Evolutionary conservation across 345 rosid species (phyloP).

Genomic region (Abelmoschus esculentus): DNA sequence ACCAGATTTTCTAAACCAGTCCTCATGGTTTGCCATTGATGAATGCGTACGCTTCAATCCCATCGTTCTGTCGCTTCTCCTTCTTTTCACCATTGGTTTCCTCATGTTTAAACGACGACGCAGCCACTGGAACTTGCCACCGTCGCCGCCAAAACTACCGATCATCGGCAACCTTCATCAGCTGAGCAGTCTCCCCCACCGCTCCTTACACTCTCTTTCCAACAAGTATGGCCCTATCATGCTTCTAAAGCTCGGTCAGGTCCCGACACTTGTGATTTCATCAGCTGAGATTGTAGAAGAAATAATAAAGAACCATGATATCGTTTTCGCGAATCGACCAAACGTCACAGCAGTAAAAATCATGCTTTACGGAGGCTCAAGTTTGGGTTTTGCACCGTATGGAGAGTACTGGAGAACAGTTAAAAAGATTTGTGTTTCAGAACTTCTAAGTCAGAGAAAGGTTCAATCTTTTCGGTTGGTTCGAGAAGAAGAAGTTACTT

Average conservation of each 20-base stretch:
- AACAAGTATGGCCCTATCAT: conserved; percentile 2
- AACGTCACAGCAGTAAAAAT: background rate
- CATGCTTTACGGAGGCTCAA: background rate
- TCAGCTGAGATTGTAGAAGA: background rate
- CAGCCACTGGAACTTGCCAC: too few relatives aligned
- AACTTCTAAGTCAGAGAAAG: background rate
- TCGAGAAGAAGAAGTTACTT: background rate
- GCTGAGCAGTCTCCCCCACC: background rate
- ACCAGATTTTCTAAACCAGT: too few relatives aligned
- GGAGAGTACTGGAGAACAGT: background rate
- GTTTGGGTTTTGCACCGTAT: background rate
- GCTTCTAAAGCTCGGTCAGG: background rate
- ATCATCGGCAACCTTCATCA: too few relatives aligned
- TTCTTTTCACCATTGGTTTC: too few relatives aligned
- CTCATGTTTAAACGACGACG: too few relatives aligned
- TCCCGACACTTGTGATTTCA: background rate
- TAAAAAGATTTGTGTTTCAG: background rate
- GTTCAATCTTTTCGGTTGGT: background rate
- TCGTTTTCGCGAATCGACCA: background rate
- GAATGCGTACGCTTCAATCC: too few relatives aligned
- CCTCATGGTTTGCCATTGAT: too few relatives aligned
- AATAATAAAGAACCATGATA: background rate
- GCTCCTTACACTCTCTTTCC: background rate
- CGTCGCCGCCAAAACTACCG: too few relatives aligned
- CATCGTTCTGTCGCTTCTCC: too few relatives aligned